A percentile compares a stretch with the other conserved stretches of the same genome.
phyloP scores from a whole-genome alignment of 1,139 yeast species.

The Pichia sp. region DNA sequence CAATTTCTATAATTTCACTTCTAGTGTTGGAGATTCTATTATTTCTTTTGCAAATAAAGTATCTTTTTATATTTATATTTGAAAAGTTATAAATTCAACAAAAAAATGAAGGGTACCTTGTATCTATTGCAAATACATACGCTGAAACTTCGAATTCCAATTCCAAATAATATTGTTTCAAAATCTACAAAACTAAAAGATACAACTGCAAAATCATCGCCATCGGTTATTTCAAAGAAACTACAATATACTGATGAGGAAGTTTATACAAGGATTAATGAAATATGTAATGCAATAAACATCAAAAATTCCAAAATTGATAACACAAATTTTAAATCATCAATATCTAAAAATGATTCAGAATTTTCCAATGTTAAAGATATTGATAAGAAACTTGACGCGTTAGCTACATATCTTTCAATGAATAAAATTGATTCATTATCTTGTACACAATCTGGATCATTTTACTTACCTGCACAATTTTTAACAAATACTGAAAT shows the following conservation, averaged over 20 bases:
- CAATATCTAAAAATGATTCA: too few species aligned
- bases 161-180: too few species aligned
- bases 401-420: constrained; percentile 32
- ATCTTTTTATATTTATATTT: too few species aligned
- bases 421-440: too few species aligned
- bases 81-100: too few species aligned
- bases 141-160: too few species aligned
- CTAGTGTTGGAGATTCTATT: too few species aligned
- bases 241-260: neutral
- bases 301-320: neutral
- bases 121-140: too few species aligned
- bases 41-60: too few species aligned
- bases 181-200: too few species aligned
- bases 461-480: neutral
- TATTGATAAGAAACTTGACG: constrained; percentile 25
- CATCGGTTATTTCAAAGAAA: neutral
- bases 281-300: neutral
- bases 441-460: constrained; percentile 24
- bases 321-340: neutral
- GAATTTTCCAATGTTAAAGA: neutral
- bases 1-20: too few species aligned
- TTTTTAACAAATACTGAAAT: neutral
- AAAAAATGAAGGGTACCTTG: too few species aligned
- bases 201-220: neutral
- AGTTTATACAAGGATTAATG: neutral